Evolutionary conservation across 2,329 filamentous ascomycete genomes (phyloP).

Genomic region (Fusarium cicatricum): DNA sequence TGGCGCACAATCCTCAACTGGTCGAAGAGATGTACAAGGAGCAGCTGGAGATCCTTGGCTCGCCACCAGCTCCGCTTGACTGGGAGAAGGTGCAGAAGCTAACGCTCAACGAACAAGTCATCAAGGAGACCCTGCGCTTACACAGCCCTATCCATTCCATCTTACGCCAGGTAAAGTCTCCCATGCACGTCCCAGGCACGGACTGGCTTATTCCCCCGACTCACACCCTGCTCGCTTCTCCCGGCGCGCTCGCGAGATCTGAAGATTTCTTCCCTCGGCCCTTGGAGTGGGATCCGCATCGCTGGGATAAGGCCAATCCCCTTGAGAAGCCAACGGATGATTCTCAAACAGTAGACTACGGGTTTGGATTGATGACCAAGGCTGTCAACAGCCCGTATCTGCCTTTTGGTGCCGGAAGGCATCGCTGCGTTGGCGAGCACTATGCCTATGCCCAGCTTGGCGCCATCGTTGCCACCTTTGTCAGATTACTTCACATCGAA

Average conservation of each 20-base stretch:
- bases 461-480: conserved; percentile 79
- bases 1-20: conserved; percentile 80
- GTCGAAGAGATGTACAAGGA: conserved; percentile 83
- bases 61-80: conserved; percentile 74
- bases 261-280: conserved; percentile 82
- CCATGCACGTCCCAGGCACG: conserved; percentile 83
- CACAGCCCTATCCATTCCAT: conserved; percentile 95
- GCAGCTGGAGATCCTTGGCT: conserved; percentile 75
- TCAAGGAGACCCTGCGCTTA: conserved; percentile 90
- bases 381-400: conserved; percentile 89
- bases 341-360: conserved; percentile 85
- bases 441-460: conserved; percentile 93
- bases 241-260: conserved; percentile 78
- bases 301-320: conserved; percentile 71
- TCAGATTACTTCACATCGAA: conserved; percentile 77
- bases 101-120: conserved; percentile 79
- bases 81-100: conserved; percentile 82
- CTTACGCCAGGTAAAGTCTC: conserved; percentile 86
- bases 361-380: conserved; percentile 93
- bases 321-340: conserved; percentile 61
- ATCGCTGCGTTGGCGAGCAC: conserved; percentile 95
- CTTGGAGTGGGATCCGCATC: conserved; percentile 84
- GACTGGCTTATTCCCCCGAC: conserved; percentile 81
- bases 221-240: conserved; percentile 85
- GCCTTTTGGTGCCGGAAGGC: conserved; percentile 92